Conservation (phyloP, 345 rosid genomes). For the Brassica incana region DNA sequence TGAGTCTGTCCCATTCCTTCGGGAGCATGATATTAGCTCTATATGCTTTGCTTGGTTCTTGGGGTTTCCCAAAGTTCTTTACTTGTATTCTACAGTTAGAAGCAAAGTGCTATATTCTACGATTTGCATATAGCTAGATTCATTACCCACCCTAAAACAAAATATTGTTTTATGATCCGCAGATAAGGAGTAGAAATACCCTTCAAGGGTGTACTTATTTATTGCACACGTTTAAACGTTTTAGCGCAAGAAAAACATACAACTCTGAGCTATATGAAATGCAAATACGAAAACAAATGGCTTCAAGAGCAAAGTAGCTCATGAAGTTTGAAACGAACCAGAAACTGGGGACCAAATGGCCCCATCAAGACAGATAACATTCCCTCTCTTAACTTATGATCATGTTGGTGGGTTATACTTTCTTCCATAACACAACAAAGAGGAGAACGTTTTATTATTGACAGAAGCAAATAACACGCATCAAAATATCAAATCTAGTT, state of each 20-base stretch:
- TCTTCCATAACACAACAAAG: slow-evolving; percentile 27
- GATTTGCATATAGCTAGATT: slow-evolving; percentile 4
- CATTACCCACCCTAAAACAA: neutral
- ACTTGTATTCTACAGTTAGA: slow-evolving; percentile 10
- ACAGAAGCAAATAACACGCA: slow-evolving; percentile 40
- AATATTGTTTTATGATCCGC: neutral
- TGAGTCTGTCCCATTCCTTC: slow-evolving; percentile 14
- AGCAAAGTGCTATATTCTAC: slow-evolving; percentile 35
- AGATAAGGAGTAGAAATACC: neutral
- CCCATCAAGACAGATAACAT: slow-evolving; percentile 26
- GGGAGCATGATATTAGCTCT: slow-evolving; percentile 11
- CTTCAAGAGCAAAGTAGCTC: slow-evolving; percentile 19
- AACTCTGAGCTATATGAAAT: neutral
- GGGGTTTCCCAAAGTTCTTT: slow-evolving; percentile 27
- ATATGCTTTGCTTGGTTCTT: slow-evolving; percentile 25
- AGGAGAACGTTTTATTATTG: slow-evolving; percentile 34
- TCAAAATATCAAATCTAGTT: slow-evolving; percentile 35
- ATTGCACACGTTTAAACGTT: slow-evolving; percentile 2
- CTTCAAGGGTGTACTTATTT: neutral
- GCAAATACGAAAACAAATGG: slow-evolving; percentile 23
- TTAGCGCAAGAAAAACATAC: slow-evolving; percentile 1
- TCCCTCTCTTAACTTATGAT: slow-evolving; percentile 25
- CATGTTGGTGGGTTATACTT: slow-evolving; percentile 20
- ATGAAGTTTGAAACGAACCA: slow-evolving; percentile 37
- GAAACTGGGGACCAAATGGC: slow-evolving; percentile 26